These are phyloP conservation scores for Trebouxia sp. DNA, from an alignment of 139 green algal species.

Conservation along the genomic window DNA sequence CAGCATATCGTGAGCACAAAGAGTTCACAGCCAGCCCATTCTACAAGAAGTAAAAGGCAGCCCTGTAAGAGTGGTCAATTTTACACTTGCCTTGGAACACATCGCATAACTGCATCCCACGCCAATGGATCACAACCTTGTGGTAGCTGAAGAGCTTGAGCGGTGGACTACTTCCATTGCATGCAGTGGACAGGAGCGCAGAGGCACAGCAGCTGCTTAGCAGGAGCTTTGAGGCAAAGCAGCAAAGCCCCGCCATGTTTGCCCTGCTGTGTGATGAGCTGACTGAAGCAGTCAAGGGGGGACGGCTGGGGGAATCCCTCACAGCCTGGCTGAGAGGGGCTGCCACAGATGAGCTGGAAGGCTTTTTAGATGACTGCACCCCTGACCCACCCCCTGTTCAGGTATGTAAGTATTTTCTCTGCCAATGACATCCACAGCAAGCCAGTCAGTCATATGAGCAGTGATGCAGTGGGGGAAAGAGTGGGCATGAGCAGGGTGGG, in stretches of 20 bases:
- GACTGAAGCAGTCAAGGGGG: conserved; percentile 2
- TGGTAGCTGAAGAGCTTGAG: too few species aligned
- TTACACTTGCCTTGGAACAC: too few species aligned
- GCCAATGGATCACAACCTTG: too few species aligned
- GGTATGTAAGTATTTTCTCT: too few species aligned
- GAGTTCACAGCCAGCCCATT: too few species aligned
- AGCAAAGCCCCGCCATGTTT: conserved; percentile 39
- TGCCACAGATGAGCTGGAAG: conserved; percentile 2
- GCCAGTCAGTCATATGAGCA: background rate
- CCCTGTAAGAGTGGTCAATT: too few species aligned
- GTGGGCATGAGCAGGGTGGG: too few species aligned
- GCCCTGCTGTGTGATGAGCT: conserved; percentile 48
- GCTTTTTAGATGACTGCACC: background rate
- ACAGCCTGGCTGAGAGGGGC: background rate
- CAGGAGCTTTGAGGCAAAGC: conserved; percentile 28
- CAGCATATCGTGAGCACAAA: too few species aligned
- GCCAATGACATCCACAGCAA: too few species aligned
- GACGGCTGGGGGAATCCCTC: background rate
- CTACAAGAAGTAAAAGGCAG: too few species aligned
- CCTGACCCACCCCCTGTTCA: background rate
- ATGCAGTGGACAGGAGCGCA: conserved; percentile 38
- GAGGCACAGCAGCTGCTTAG: conserved; percentile 37
- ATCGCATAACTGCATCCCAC: too few species aligned
- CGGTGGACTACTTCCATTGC: background rate
- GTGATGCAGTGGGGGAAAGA: background rate